Percentiles rank a stretch among this genome's conserved stretches.
phyloP scores from a whole-genome alignment of 2,329 filamentous ascomycete genomes.

The Verticillium isaacii region DNA sequence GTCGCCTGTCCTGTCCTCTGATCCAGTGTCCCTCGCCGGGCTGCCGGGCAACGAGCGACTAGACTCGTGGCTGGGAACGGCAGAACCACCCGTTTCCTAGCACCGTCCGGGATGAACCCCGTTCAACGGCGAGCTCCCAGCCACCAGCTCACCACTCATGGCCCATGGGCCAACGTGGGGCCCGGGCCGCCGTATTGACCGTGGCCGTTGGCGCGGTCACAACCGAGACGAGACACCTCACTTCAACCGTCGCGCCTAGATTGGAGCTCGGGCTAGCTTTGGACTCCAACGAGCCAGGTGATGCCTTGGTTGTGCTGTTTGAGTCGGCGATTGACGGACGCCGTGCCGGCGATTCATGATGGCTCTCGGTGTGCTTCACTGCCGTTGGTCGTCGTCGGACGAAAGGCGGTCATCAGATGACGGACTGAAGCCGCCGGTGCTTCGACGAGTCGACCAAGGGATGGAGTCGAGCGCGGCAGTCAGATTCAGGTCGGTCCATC shows the following conservation, averaged over 20 bases:
- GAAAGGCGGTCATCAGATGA: not conserved
- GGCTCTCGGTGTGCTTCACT: not conserved
- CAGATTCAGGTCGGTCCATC: not conserved
- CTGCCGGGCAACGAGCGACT: no score
- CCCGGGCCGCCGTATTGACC: not conserved
- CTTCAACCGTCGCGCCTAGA: not conserved
- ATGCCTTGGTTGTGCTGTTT: no score
- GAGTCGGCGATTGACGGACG: not conserved
- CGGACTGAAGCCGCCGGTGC: not conserved
- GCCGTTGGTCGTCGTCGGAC: not conserved
- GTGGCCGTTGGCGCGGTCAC: not conserved
- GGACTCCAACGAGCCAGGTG: not conserved
- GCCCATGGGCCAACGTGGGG: not conserved
- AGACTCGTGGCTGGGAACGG: no score
- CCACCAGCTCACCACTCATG: not conserved
- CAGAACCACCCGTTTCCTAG: not conserved
- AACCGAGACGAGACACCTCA: not conserved
- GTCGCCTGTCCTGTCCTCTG: no score
- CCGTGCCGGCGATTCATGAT: not conserved
- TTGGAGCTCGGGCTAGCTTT: not conserved
- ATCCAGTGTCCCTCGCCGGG: no score
- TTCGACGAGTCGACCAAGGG: not conserved
- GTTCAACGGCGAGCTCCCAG: not conserved
- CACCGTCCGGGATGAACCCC: not conserved
- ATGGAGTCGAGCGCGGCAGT: not conserved